These are phyloP conservation scores for Blastomyces parvus DNA, from an alignment of 2,329 filamentous ascomycete genomes.

Conservation along the genomic window DNA sequence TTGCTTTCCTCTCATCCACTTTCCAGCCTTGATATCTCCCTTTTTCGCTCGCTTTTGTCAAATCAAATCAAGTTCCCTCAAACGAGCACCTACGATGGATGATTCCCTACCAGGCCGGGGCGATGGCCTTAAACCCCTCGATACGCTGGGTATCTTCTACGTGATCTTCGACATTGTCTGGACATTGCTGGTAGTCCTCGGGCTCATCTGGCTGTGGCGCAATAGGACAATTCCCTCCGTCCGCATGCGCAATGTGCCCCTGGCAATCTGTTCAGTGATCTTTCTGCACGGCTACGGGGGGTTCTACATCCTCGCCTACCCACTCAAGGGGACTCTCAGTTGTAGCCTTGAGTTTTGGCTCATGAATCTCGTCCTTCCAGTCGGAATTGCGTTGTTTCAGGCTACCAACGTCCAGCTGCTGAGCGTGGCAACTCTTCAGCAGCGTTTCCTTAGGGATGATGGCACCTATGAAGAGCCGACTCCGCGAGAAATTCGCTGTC, in stretches of 20 bases:
- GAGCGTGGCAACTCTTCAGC: slow-evolving; percentile 41
- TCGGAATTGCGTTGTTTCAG: slow-evolving; percentile 54
- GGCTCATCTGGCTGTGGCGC: slow-evolving; percentile 17
- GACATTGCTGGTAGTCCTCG: slow-evolving; percentile 20
- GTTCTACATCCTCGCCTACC: slow-evolving; percentile 20
- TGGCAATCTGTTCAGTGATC: slow-evolving; percentile 19
- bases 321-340: slow-evolving; percentile 25
- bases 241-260: slow-evolving; percentile 20
- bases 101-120: slow-evolving; percentile 4
- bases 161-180: slow-evolving; percentile 19
- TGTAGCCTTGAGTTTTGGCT: slow-evolving; percentile 52
- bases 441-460: slow-evolving; percentile 16
- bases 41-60: slow-evolving; percentile 4
- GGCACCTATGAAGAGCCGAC: background rate
- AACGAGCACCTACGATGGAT: slow-evolving; percentile 2
- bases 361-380: slow-evolving; percentile 53
- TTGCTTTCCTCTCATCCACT: slow-evolving; percentile 1
- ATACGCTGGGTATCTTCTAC: slow-evolving; percentile 19
- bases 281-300: slow-evolving; percentile 23
- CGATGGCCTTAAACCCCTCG: slow-evolving; percentile 11
- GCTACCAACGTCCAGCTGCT: slow-evolving; percentile 50
- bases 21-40: background rate
- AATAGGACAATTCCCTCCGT: slow-evolving; percentile 18
- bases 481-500: background rate
- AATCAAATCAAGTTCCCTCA: background rate